These are phyloP conservation scores for Pseudoscleropodium purum DNA, from an alignment of 225 moss, liverwort and hornwort genomes.

Conservation along the genomic window DNA sequence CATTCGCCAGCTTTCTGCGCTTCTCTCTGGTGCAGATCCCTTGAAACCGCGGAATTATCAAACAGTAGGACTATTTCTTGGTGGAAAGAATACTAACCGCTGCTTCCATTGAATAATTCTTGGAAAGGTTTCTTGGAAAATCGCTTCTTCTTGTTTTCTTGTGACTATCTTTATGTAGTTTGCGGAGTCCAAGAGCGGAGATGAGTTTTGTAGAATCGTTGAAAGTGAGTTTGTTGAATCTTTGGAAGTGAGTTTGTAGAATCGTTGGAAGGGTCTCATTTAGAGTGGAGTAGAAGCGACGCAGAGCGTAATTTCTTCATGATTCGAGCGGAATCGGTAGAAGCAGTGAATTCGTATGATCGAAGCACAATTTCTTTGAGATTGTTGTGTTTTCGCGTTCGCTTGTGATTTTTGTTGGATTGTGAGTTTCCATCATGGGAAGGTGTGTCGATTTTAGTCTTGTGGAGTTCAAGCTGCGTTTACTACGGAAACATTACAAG, in stretches of 20 bases:
- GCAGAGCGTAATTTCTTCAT: background rate
- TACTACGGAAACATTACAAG: constrained; percentile 28
- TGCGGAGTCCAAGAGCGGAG: background rate
- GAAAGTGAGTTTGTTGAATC: background rate
- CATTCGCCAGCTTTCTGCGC: background rate
- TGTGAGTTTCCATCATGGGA: constrained; percentile 3
- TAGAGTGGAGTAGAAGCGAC: background rate
- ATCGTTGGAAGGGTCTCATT: background rate
- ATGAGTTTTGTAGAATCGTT: background rate
- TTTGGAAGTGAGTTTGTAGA: background rate
- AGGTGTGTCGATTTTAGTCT: constrained; percentile 23
- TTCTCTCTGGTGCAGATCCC: background rate
- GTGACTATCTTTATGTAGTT: background rate
- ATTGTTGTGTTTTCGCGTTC: background rate
- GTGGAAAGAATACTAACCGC: background rate
- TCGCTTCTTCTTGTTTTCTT: background rate
- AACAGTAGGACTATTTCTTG: background rate
- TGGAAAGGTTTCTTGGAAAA: background rate
- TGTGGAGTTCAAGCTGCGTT: constrained; percentile 20
- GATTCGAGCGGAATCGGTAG: background rate
- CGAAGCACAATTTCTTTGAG: background rate
- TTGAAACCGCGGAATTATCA: background rate
- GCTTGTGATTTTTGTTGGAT: background rate
- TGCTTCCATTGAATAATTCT: background rate
- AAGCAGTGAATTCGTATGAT: background rate